Percentiles rank a stretch among this genome's conserved stretches.
These are phyloP conservation scores for Ophiosphaerella korrae DNA, from an alignment of 2,329 filamentous ascomycete species.

Conservation along the genomic window DNA sequence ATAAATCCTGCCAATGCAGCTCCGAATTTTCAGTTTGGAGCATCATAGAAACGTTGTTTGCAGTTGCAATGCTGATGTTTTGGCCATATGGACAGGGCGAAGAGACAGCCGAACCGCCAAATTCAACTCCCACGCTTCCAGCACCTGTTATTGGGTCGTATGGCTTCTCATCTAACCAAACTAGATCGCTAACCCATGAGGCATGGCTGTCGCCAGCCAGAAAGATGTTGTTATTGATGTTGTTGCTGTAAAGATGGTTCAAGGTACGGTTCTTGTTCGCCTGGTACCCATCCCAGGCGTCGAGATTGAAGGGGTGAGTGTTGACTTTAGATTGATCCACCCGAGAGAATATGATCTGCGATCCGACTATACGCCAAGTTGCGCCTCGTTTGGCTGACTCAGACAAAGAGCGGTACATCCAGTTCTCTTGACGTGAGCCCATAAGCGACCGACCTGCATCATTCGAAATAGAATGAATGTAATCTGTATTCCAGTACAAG, in stretches of 20 bases:
- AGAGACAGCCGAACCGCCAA: constrained; percentile 69
- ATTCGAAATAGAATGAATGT: constrained; percentile 66
- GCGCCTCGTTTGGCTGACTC: constrained; percentile 67
- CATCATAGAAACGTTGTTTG: constrained; percentile 50
- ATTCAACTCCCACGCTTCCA: constrained; percentile 54
- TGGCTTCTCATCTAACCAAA: constrained; percentile 50
- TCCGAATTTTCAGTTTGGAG: constrained; percentile 60
- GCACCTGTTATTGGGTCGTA: constrained; percentile 49
- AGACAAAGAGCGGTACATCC: constrained; percentile 60
- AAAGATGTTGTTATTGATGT: constrained; percentile 75
- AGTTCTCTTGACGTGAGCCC: constrained; percentile 74
- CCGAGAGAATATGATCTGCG: constrained; percentile 70
- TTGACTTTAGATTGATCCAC: constrained; percentile 56
- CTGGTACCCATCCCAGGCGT: constrained; percentile 69
- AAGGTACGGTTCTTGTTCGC: constrained; percentile 75
- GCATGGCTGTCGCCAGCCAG: constrained; percentile 73
- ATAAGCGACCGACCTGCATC: constrained; percentile 72
- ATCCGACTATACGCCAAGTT: constrained; percentile 73
- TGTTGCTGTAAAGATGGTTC: constrained; percentile 67
- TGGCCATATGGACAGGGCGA: constrained; percentile 64
- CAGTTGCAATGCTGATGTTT: constrained; percentile 60
- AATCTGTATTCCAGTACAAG: constrained; percentile 63
- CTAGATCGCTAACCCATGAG: constrained; percentile 60
- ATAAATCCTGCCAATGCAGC: constrained; percentile 74
- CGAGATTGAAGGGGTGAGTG: constrained; percentile 58